Evolutionary conservation across 176 grass and related monocot species (phyloP).

Genomic region (Cymbopogon citratus): DNA sequence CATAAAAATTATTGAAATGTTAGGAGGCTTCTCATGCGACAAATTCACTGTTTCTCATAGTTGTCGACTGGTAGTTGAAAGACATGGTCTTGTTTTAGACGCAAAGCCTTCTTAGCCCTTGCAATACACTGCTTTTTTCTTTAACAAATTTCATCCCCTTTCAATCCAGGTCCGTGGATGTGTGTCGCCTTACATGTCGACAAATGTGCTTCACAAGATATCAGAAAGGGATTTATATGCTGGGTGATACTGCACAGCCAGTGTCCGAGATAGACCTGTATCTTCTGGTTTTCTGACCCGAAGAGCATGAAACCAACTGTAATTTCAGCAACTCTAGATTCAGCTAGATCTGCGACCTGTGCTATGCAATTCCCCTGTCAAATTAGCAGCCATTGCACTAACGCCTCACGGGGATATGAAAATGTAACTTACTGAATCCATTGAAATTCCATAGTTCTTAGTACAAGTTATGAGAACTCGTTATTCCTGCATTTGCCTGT

Average conservation of each 20-base stretch:
- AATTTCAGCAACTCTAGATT: neutral
- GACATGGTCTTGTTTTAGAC: neutral
- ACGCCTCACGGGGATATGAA: no score
- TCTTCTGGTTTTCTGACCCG: neutral
- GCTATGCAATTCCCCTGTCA: no score
- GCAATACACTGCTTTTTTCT: neutral
- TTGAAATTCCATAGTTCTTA: no score
- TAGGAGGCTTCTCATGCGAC: neutral
- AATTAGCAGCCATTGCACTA: no score
- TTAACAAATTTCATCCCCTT: neutral
- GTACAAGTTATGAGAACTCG: no score
- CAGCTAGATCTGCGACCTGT: neutral
- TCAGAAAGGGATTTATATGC: conserved; percentile 38
- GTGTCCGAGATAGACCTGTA: neutral
- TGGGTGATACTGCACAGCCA: neutral
- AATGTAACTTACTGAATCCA: no score
- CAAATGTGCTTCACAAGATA: conserved; percentile 77
- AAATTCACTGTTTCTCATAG: neutral
- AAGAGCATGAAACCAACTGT: neutral
- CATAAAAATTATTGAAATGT: neutral
- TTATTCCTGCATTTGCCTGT: no score
- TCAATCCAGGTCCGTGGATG: conserved; percentile 59
- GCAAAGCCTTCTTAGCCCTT: neutral
- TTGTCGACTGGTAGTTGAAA: no score
- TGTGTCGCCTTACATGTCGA: conserved; percentile 68